Base-by-base conservation (phyloP, 176 grass and related monocot genomes). In the Chrysopogon serrulatus region DNA sequence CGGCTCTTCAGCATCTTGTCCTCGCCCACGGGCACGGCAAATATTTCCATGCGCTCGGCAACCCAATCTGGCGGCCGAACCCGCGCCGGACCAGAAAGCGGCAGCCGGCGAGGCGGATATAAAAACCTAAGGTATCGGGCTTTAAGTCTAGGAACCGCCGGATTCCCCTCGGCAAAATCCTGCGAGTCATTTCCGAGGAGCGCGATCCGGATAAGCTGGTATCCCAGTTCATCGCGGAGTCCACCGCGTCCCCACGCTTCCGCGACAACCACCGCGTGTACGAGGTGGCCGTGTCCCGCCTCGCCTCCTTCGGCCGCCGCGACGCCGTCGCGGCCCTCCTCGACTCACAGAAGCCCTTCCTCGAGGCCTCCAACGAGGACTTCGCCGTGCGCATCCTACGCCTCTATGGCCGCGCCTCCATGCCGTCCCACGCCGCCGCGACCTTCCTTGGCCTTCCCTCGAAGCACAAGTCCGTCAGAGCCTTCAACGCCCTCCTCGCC, bases 381-480 rank as follows among this genome's bases (percentile, higher is more conserved):
- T 97, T 97, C 34, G 74, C 84, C 31, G 47, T 59, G 63, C 89
- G 79, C 21, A 57, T 97, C 69, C 44, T 97, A 45, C 86, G 79
- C 28, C 91, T 94, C 44, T 94, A 90, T 51, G 87, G 94, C 30
- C 74, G 54, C 16, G 91, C 87, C 57, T 83, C 63, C 79, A 92
- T 94, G 91, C 59, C 85, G 21, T 83, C 85, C 67, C 79, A 92
- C 2, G 91, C 89, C 5, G 84, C 70, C 47, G 69, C 85, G 8
- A 63, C 77, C 31, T 97, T 92, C 78, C 32, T 2, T 14, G 63
- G 30, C 17, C 87, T 97, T 6, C 91, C 85, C 10, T 19, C 65
- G 14, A 39, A 79, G 41, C 82, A 81, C 39, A 77, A 72, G 54
- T 43, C 87, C 41, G 80, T 71, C 51, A 53, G 69, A 40, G 17